phyloP scores from a whole-genome alignment of 2,329 filamentous ascomycete genomes.

The Capronia epimyces region DNA sequence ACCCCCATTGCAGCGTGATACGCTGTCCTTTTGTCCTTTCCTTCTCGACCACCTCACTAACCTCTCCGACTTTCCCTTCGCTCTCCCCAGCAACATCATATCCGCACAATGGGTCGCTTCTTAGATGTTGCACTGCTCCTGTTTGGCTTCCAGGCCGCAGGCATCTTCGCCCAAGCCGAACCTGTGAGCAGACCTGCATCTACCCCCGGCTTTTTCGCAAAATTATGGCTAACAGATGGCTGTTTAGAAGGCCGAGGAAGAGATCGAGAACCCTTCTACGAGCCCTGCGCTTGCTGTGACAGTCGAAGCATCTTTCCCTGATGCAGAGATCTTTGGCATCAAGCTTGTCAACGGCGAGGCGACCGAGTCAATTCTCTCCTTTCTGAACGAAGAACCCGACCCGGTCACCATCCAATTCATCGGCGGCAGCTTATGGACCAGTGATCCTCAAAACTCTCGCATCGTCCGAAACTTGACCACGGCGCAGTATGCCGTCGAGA shows the following conservation, averaged over 20 bases:
- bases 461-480: constrained; percentile 82
- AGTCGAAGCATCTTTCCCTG: constrained; percentile 55
- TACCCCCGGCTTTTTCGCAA: constrained; percentile 24
- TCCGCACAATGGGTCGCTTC: constrained; percentile 63
- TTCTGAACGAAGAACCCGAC: constrained; percentile 75
- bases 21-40: constrained; percentile 12
- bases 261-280: constrained; percentile 59
- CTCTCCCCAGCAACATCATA: not conserved
- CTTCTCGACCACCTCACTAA: constrained; percentile 3
- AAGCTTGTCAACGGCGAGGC: constrained; percentile 91
- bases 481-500: constrained; percentile 64
- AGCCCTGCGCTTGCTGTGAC: constrained; percentile 54
- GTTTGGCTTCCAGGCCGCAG: constrained; percentile 63
- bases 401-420: constrained; percentile 72
- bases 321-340: constrained; percentile 79
- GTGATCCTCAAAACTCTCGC: constrained; percentile 50
- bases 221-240: constrained; percentile 4
- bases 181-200: constrained; percentile 12
- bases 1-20: not conserved
- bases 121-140: constrained; percentile 67
- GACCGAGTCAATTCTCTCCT: constrained; percentile 73
- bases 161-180: constrained; percentile 57
- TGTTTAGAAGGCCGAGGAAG: constrained; percentile 52
- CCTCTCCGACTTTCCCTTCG: not conserved
- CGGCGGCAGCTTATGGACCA: constrained; percentile 64